Base-by-base conservation (phyloP, 164 flowering plant species). In the Annona cherimola region DNA sequence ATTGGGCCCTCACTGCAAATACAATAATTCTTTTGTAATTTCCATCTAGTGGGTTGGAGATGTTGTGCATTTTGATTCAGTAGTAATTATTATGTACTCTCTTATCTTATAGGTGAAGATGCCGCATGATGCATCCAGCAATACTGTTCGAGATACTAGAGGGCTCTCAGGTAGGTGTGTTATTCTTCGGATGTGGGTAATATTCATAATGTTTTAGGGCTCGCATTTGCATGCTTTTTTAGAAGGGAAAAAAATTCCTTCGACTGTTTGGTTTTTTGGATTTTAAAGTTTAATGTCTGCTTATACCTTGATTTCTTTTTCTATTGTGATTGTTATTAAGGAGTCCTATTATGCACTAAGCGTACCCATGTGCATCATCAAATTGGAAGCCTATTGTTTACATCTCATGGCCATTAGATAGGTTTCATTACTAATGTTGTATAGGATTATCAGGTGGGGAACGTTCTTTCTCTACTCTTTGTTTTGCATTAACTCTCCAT, bases 401-500 rank as follows among this genome's bases (percentile, higher is more conserved):
- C 35, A 26, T 26, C 35, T 26, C 35, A 26, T 26, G 35, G 35
- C 35, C 35, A 26, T 0, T 26, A 26, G 35, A 26, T 26, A 50
- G 57, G 57, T 50, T 40, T 14, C 9, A n/a, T 75, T 8, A 60
- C 68, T 5, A 8, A 35, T 44, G 20, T 70, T 20, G 68, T 73
- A 45, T 67, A 45, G 57, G 54, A 43, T 50, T 42, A 42, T 63
- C 69, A 94, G 99, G 99, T 75, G 98, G 99, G 7, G 99, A 93
- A 46, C 92, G 99, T 42, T 93, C 99, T 72, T 93, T 92, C 76
- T 91, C 97, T 68, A 95, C 98, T 42, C 79, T 95, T 72, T 91
- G 97, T 82, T 95, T 95, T 79, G 90, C 98, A 71, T 83, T 96
- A 63, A 93, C 97, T 73, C 93, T 96, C 73, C 99, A 96, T 83